Evolutionary conservation across 306 rosid genomes (phyloP), one percentile per base, ranked within the genome.

Genomic region (Cotoneaster glaucophyllus): DNA sequence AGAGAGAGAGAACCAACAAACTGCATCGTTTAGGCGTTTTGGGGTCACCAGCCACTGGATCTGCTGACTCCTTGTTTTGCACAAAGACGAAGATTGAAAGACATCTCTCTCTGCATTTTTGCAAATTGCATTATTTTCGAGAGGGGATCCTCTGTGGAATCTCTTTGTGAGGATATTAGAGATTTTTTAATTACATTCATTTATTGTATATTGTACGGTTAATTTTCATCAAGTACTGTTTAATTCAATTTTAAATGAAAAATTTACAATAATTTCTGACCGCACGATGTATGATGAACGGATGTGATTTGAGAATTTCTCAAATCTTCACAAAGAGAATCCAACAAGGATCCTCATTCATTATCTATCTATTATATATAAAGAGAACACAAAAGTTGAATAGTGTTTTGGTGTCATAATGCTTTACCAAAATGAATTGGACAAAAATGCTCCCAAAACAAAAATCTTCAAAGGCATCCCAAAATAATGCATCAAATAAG

Each of bases 271-370:
- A 6, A 34, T 6, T 34, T 34, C 2, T 34, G 0, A 34, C 0
- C 0, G 0, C 0, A 6, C 9, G 0, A 7, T 6, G 0, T 7
- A 37, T 6, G 0, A 37, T 37, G 0, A 37, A 37, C 2, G 0
- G 0, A 37, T 37, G 0, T 7, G 0, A 37, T 37, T 37, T 37
- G 0, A 37, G 0, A 37, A 7, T 37, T 1, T 8, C 0, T 1
- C 2, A 2, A 34, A 6, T 34, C 8, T 0, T 34, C 8, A 34
- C 2, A 34, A 34, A 34, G 0, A 7, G 0, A 37, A 37, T 37
- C 10, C 0, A 34, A 6, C 0, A 0, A 34, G 0, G 10, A 37
- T 37, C 37, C 8, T 5, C 1, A 7, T 10, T 37, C 41, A 37
- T 37, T 62, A 15, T n/a, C n/a, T n/a, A n/a, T n/a, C n/a, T n/a